Base-by-base conservation (phyloP, 768 basidiomycete genomes). In the Russula foetens region DNA sequence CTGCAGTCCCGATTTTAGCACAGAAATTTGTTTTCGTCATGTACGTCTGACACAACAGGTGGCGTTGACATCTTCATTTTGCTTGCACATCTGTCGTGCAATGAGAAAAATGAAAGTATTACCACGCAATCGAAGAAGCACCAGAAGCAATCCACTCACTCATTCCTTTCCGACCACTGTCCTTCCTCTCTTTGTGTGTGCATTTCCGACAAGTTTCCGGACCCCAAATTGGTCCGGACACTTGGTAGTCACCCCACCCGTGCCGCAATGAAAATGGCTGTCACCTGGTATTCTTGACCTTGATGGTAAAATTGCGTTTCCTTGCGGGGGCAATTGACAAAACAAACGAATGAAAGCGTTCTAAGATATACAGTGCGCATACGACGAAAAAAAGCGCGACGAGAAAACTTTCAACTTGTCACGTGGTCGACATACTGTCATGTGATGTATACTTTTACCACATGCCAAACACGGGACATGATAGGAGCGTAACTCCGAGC, bases 81-180 rank as follows among this genome's bases (percentile, higher is more conserved):
- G 15, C 45, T 56, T 56, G 17, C 23, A 31, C 21, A 41, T 11
- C 31, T 8, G 43, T 21, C 15, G 31, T 60, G 28, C 7, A 17
- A 49, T 45, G 21, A 29, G 8, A 3, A 31, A 50, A 50, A 56
- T 29, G 33, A 61, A 26, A 21, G 19, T 24, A 51, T 59, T 41
- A 56, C 54, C 6, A 43, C n/a, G 28, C 29, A 54, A 33, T 60
- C 17, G 14, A 60, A 56, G 59, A 50, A 60, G 59, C 39, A 43
- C 7, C 14, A 53, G 52, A 33, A 45, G 26, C 53, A 15, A 38
- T 24, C 17, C 9, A n/a, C 0, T 21, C 26, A 8, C 23, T 45
- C 1, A 19, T 58, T 43, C 47, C 2, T 57, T 49, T 58, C n/a
- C 9, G 6, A 41, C 47, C n/a, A 60, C 7, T 17, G 3, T 24